A percentile compares a stretch with the other conserved stretches of the same genome.
Evolutionary conservation across 768 basidiomycete species (phyloP).

Genomic region (Xerocomellus amylosporus): DNA sequence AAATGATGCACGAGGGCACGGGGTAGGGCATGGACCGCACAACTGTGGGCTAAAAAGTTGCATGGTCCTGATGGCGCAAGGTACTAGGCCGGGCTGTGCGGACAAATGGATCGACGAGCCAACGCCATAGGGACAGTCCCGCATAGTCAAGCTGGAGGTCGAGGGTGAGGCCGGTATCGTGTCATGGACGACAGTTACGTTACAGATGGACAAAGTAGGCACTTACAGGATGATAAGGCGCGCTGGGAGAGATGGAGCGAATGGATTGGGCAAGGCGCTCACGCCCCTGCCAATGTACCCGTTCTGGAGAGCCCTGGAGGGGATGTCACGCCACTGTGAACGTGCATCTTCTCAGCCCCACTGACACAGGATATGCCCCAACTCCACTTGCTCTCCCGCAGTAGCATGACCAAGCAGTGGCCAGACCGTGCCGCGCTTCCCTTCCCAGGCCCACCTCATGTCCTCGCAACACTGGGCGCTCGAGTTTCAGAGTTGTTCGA

Average conservation of each 20-base stretch:
- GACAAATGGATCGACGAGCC: not conserved
- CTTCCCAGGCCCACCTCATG: not conserved
- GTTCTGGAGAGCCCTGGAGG: not conserved
- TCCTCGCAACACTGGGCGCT: not conserved
- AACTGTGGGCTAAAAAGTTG: not conserved
- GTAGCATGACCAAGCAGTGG: constrained; percentile 1
- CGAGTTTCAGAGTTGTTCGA: not conserved
- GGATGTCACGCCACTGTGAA: constrained; percentile 25
- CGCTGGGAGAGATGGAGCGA: not conserved
- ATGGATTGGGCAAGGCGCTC: not conserved
- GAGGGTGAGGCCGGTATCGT: not conserved
- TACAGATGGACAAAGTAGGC: constrained; percentile 1
- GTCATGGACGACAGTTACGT: constrained; percentile 10
- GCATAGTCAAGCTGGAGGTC: not conserved
- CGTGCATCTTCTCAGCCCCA: constrained; percentile 15
- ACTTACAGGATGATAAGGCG: constrained; percentile 3
- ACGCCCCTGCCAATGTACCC: not conserved
- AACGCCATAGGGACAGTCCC: constrained; percentile 10
- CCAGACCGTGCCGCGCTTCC: not conserved
- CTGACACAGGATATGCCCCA: constrained; percentile 16
- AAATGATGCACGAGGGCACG: constrained; percentile 5
- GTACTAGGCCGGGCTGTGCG: constrained; percentile 8
- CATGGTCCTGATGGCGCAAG: constrained; percentile 4
- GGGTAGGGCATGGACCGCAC: not conserved
- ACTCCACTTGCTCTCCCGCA: constrained; percentile 16